Conservation (phyloP, 2,329 filamentous ascomycete genomes). For the Exophiala phaeomuriformis region DNA sequence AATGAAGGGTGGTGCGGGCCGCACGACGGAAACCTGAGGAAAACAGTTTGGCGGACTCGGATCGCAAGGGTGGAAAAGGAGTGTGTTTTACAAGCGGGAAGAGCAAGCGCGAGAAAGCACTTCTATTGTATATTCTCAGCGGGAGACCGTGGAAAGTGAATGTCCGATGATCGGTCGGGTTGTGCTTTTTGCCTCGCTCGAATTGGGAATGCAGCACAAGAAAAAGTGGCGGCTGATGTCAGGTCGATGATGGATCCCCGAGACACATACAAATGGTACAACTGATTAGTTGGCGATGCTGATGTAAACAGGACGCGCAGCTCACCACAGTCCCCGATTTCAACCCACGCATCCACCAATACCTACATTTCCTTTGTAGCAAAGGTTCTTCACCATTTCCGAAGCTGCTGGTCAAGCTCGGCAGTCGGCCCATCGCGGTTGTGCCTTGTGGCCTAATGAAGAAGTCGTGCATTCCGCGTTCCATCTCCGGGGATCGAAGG, state of each 20-base stretch:
- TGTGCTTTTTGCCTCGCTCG: too few relatives aligned
- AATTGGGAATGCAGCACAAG: too few relatives aligned
- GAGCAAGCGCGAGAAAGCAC: not conserved
- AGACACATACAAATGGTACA: not conserved
- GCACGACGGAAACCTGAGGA: constrained; percentile 64
- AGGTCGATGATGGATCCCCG: not conserved
- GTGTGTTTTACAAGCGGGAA: not conserved
- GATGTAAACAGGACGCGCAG: constrained; percentile 6
- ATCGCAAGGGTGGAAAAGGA: not conserved
- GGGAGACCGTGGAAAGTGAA: too few relatives aligned
- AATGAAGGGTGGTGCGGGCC: constrained; percentile 56
- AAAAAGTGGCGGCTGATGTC: constrained; percentile 1
- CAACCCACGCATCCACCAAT: not conserved
- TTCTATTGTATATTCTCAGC: not conserved
- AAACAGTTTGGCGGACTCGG: constrained; percentile 74
- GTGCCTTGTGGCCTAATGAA: too few relatives aligned
- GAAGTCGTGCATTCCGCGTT: too few relatives aligned
- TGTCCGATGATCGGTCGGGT: too few relatives aligned
- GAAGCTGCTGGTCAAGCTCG: not conserved
- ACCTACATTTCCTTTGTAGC: not conserved
- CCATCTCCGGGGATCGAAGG: not conserved
- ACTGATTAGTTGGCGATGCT: not conserved
- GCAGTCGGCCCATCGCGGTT: too few relatives aligned
- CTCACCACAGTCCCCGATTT: not conserved
- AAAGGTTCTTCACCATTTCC: not conserved